Base-by-base conservation (phyloP, 345 rosid genomes). In the Erucastrum elatum region DNA sequence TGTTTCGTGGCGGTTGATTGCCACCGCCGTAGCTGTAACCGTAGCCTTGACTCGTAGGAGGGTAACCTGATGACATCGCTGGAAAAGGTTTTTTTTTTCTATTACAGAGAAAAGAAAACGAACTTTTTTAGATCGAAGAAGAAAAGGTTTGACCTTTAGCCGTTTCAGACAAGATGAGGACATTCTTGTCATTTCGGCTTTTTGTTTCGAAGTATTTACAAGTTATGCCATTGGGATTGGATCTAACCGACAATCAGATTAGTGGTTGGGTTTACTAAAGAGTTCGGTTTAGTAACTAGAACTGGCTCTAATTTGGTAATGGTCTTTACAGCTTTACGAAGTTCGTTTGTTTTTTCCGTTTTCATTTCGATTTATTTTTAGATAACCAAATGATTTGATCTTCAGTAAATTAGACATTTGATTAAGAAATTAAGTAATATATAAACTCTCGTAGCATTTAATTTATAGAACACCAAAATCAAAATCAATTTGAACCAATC, bases 11-110 rank as follows among this genome's bases (percentile, higher is more conserved):
- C 13, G 59, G 80, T 37, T 66, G 73, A 56, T 66, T 78, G 1
- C 77, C 87, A 31, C 86, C 88, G 59, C 88, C 80, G 41, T 77
- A 86, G 51, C 74, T 44, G 82, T 79, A 56, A 64, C 58, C 58
- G 85, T 93, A 61, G 53, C 96, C 96, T 84, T 92, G 75, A 71
- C 90, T 85, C 26, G 91, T 72, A 4, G 85, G 82, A 68, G 75
- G 79, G 8, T 80, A 80, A 7, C 76, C 71, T 55, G 83, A 70
- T 55, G 83, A 70, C 61, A 55, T 55, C 27, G 26, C 12, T 15
- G 27, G n/a, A 33, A n/a, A 63, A 62, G 21, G 21, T 21, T n/a
- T 21, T 21, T 21, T 21, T 21, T 27, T 39, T 39, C 44, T 39
- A 37, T 6, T 0, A 21, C 12, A 25, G 5, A 4, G 15, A 3